These are phyloP conservation scores for Cystobasidium tubakii DNA, from an alignment of 768 basidiomycete genomes.

Conservation along the genomic window DNA sequence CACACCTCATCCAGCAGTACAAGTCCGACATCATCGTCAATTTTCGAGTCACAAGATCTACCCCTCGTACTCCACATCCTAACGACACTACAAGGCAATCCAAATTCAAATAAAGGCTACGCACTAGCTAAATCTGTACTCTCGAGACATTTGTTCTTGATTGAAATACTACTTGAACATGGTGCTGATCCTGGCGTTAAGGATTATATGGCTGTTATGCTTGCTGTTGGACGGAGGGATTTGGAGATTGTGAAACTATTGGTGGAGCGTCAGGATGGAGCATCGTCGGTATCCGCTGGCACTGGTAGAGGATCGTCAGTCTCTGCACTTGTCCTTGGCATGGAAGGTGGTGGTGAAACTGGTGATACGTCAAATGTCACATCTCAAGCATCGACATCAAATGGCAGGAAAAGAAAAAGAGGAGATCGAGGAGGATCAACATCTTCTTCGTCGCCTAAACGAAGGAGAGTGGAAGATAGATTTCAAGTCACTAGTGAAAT, in stretches of 20 bases:
- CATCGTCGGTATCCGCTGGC: background rate
- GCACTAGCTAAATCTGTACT: constrained; percentile 72
- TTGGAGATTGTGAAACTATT: constrained; percentile 65
- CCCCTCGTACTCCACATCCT: constrained; percentile 46
- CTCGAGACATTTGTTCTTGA: constrained; percentile 59
- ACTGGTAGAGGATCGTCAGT: no score
- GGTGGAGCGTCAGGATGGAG: constrained; percentile 54
- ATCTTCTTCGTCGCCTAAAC: background rate
- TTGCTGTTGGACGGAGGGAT: constrained; percentile 69
- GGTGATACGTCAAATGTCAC: background rate
- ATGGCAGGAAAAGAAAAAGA: background rate
- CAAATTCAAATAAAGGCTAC: constrained; percentile 71
- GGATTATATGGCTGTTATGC: constrained; percentile 60
- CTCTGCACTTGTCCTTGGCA: no score
- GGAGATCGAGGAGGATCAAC: background rate
- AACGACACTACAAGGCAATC: constrained; percentile 52
- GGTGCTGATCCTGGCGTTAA: constrained; percentile 66
- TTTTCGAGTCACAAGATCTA: background rate
- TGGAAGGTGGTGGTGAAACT: no score
- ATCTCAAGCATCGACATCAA: background rate
- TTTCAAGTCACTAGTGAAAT: constrained; percentile 19
- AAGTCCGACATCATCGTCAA: background rate
- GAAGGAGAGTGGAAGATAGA: constrained; percentile 21
- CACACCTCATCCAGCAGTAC: no score
- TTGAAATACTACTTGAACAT: constrained; percentile 65